Base-by-base conservation (phyloP, 2,329 filamentous ascomycete species). In the Calonectria crousiana region DNA sequence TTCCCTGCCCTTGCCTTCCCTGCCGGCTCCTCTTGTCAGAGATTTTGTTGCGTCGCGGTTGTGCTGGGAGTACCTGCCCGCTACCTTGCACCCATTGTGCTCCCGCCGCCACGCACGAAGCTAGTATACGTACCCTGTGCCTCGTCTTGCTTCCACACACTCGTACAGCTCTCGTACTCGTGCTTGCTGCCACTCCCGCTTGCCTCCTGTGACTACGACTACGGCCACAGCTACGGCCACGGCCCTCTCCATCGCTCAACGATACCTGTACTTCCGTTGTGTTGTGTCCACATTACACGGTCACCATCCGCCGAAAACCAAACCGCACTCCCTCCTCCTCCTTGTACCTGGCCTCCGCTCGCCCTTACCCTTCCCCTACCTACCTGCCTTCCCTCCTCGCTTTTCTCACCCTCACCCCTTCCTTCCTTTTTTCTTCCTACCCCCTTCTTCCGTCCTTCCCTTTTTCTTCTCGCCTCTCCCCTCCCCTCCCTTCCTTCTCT, bases 371-470 rank as follows among this genome's bases (percentile, higher is more conserved):
- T 74, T 78, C 74, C 74, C 77, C 76, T 74, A 74, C 77, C 76
- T 78, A 56, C 66, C 49, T 67, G 8, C 52, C 60, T 71, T 72
- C 71, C 73, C 71, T 64, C 73, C 74, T 65, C 56, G 69, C 51
- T 73, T 77, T 74, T 74, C 76, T 77, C 78, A 76, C 77, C 76
- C 76, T 76, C 80, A 77, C 78, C 74, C 78, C 73, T 74, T 76
- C 77, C 73, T 78, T 78, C 78, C 76, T 81, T 78, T 79, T 78
- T 76, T 73, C 77, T 79, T 79, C 80, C 77, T 79, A 74, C 78
- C 80, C 74, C 78, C 79, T 81, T 68, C 70, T 67, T 75, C 67
- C 71, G 77, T 78, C 79, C 77, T 77, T 76, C 78, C 79, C 73
- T 71, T 75, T 77, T 77, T 75, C 74, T 77, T 77, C 75, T 73